Evolutionary conservation across 2,329 filamentous ascomycete genomes (phyloP).

Genomic region (Eurotiales sp.): DNA sequence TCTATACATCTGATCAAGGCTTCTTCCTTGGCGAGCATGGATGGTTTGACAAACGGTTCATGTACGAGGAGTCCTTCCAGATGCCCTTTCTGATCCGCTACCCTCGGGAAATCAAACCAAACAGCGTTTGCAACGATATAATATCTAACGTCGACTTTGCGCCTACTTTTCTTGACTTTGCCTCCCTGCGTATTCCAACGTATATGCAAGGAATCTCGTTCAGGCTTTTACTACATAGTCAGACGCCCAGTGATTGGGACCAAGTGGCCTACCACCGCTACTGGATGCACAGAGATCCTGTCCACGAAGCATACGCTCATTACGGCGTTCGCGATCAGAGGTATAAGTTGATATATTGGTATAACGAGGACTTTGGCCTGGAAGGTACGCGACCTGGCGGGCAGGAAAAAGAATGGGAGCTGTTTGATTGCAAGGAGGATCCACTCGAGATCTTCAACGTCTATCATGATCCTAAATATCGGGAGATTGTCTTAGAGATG

Average conservation of each 20-base stretch:
- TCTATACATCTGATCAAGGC: conserved; percentile 55
- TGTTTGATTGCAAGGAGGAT: conserved; percentile 52
- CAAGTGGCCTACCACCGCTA: conserved; percentile 54
- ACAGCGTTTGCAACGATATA: conserved; percentile 45
- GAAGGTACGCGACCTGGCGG: conserved; percentile 41
- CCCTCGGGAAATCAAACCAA: conserved; percentile 39
- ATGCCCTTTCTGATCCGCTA: conserved; percentile 53
- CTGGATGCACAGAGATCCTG: conserved; percentile 54
- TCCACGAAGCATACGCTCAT: conserved; percentile 51
- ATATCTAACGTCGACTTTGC: conserved; percentile 56
- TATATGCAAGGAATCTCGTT: conserved; percentile 55
- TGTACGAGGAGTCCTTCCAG: conserved; percentile 57
- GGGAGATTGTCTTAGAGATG: conserved; percentile 39
- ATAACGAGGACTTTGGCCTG: conserved; percentile 48
- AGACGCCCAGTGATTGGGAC: conserved; percentile 45
- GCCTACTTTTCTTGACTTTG: conserved; percentile 48
- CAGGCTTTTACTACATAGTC: conserved; percentile 32
- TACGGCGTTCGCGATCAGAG: conserved; percentile 51
- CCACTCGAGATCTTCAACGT: conserved; percentile 50
- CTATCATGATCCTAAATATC: conserved; percentile 39
- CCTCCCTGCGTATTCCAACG: conserved; percentile 37
- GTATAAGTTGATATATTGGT: conserved; percentile 58
- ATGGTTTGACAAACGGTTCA: conserved; percentile 58
- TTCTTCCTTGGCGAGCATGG: conserved; percentile 57
- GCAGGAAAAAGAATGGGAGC: conserved; percentile 50